Percentiles rank a stretch among this genome's conserved stretches.
These are phyloP conservation scores for Lasiodiplodia citricola DNA, from an alignment of 2,329 filamentous ascomycete species.

Conservation along the genomic window DNA sequence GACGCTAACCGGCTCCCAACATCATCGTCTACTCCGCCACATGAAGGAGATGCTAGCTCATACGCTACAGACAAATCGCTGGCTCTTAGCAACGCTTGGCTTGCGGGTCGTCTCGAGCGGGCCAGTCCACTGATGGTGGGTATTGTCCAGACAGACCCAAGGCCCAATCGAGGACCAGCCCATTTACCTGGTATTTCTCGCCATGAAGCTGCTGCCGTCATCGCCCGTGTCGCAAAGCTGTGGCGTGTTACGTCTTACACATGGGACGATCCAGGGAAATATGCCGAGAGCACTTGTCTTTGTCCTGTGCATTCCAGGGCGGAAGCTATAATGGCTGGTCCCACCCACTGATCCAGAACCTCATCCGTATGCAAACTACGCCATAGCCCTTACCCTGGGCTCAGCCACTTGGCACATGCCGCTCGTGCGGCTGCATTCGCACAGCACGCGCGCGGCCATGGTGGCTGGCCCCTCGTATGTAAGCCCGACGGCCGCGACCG, in stretches of 20 bases:
- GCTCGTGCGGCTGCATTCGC: constrained; percentile 8
- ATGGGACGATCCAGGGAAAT: neutral
- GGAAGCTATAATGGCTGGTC: constrained; percentile 18
- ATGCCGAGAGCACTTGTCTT: constrained; percentile 13
- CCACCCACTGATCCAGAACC: constrained; percentile 16
- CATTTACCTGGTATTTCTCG: neutral
- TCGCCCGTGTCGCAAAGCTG: neutral
- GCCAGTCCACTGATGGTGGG: neutral
- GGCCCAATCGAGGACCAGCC: neutral
- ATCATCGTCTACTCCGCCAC: neutral
- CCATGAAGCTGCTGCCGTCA: neutral
- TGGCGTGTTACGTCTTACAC: constrained; percentile 1
- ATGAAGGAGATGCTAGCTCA: neutral
- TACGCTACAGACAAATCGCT: neutral
- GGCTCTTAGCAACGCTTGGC: neutral
- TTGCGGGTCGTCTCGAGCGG: neutral
- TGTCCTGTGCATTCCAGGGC: constrained; percentile 11
- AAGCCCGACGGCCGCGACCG: neutral
- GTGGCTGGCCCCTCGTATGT: neutral
- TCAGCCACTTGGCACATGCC: constrained; percentile 12
- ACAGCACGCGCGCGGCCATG: neutral
- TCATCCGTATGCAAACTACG: constrained; percentile 2
- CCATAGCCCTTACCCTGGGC: neutral
- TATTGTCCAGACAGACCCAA: neutral
- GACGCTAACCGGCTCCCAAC: neutral